phyloP scores from a whole-genome alignment of 371 early-diverging fungal genomes.

The Basidiobolus meristosporus region DNA sequence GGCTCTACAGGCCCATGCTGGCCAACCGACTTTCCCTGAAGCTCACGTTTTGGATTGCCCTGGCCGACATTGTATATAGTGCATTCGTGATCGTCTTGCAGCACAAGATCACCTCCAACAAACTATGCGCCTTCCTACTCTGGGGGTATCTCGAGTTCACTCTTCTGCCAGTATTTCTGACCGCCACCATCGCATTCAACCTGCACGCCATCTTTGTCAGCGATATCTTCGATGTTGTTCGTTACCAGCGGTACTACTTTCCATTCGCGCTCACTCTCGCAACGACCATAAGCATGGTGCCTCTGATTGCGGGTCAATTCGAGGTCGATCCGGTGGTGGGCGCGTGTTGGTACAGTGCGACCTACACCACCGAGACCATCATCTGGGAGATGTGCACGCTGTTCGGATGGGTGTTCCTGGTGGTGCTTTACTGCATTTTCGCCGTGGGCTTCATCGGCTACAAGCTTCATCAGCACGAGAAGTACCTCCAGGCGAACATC shows the following conservation, averaged over 20 bases:
- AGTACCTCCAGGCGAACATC: no score
- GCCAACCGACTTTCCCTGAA: not conserved
- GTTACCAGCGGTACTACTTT: not conserved
- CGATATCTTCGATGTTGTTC: not conserved
- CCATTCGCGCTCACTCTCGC: not conserved
- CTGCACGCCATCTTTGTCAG: not conserved
- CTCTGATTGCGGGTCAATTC: not conserved
- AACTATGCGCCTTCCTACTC: not conserved
- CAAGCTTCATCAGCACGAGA: no score
- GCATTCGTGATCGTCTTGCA: not conserved
- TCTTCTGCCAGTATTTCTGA: not conserved
- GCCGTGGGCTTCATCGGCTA: not conserved
- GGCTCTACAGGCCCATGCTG: not conserved
- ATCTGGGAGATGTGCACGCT: not conserved
- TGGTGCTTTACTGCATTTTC: not conserved
- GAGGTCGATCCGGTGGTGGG: no score
- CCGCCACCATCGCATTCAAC: not conserved
- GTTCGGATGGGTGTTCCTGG: not conserved
- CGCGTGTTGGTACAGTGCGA: not conserved
- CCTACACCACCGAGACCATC: not conserved
- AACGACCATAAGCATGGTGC: not conserved
- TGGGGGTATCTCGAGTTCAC: not conserved
- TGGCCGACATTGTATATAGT: not conserved
- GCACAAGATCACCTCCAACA: not conserved
- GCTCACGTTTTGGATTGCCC: not conserved